Base-by-base conservation (phyloP, 306 rosid species). In the Ziziphus jujuba region DNA sequence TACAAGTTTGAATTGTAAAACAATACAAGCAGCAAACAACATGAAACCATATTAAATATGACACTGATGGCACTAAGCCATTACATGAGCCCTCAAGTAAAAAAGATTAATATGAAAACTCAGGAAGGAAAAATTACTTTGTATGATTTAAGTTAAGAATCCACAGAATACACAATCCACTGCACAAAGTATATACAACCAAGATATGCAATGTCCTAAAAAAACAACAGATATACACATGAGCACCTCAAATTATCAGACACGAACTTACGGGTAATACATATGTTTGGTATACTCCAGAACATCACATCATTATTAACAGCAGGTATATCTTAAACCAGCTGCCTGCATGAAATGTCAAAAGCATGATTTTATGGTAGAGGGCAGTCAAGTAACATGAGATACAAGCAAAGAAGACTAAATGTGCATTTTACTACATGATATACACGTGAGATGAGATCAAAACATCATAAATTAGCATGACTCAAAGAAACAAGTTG, bases 281-380 rank as follows among this genome's bases (percentile, higher is more conserved):
- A 73, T 52, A 78, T 62, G 64, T 20, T 54, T 58, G 33, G 58
- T 61, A 69, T 21, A 65, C 66, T 10, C 43, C 24, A 4, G 75
- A 72, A 80, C 70, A 82, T 66, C 72, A 66, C 36, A 59, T 61
- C 21, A 62, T 20, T 28, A 66, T 55, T 33, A 72, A 63, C 49
- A 66, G 40, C 78, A 20, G 33, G 11, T 11, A 77, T 49, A 61
- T 33, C 53, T 71, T 61, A 85, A 59, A 74, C 50, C 76, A 40
- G 23, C 77, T 56, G 70, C 80, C 64, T 57, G 71, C 74, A 67
- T 28, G 24, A 58, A 66, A 64, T 68, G 76, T 51, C 67, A 54
- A 40, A 64, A 65, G 66, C 52, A 56, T 33, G 71, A 67, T 48
- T 28, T 54, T 8, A 22, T 14, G 16, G 58, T 16, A 34, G 16